Conservation (phyloP, 2,329 filamentous ascomycete species). For the Aspergillus pseudoglaucus region DNA sequence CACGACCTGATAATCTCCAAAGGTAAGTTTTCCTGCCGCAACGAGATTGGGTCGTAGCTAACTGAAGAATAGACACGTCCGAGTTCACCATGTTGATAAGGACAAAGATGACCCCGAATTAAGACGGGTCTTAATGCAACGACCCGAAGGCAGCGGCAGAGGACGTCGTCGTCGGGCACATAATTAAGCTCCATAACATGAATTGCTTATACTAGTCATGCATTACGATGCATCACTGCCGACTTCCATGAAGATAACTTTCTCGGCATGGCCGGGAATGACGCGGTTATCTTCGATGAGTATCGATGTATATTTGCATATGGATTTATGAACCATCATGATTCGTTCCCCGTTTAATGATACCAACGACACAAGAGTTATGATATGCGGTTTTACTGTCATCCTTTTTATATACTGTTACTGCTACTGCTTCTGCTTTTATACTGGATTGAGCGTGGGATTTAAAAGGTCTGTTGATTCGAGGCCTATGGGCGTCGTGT, state of each 20-base stretch:
- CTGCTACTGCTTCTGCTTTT: slow-evolving; percentile 5
- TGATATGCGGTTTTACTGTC: background rate
- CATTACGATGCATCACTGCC: no score
- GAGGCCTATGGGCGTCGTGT: slow-evolving; percentile 3
- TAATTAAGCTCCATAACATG: slow-evolving; percentile 8
- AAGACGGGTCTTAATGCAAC: slow-evolving; percentile 76
- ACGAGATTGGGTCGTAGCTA: background rate
- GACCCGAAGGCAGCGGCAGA: slow-evolving; percentile 75
- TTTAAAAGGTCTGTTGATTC: background rate
- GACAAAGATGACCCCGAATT: slow-evolving; percentile 78
- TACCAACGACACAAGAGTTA: slow-evolving; percentile 10
- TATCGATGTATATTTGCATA: background rate
- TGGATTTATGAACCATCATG: background rate
- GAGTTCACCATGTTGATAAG: slow-evolving; percentile 85
- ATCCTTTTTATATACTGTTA: slow-evolving; percentile 1
- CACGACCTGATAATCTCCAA: slow-evolving; percentile 90
- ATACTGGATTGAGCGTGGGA: slow-evolving; percentile 7
- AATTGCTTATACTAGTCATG: slow-evolving; percentile 2
- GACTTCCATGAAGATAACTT: slow-evolving; percentile 1
- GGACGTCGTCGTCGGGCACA: slow-evolving; percentile 62
- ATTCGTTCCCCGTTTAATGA: slow-evolving; percentile 4
- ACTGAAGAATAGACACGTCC: slow-evolving; percentile 66
- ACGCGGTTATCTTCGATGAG: slow-evolving; percentile 4
- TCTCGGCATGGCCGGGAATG: slow-evolving; percentile 3
- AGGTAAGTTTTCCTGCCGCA: slow-evolving; percentile 51